Base-by-base conservation (phyloP, 352 stramenopile genomes). In the Blastocystis sp. region DNA sequence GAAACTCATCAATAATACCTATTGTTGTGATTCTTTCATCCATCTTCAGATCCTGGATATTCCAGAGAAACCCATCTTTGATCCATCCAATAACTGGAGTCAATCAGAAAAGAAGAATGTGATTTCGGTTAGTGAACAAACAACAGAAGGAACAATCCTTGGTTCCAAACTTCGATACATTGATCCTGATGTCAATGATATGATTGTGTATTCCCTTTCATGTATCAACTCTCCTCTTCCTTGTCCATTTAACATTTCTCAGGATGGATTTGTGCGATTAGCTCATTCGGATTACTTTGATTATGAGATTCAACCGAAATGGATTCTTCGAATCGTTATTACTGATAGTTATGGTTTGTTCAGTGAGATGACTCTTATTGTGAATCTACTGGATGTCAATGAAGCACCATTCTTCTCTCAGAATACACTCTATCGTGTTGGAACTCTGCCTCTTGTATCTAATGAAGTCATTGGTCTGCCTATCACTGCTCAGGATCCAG, bases 21-120 rank as follows among this genome's bases (percentile, higher is more conserved):
- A 56, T 29, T 11, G 4, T 21, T 75, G 63, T 52, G n/a, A 75
- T 35, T 29, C 63, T 4, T 24, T n/a, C 7, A 29, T 75, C 32
- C 4, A n/a, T 75, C 12, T 75, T 54, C 16, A 29, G 16, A 54
- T 75, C 52, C 63, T 49, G n/a, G 63, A 75, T 52, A 46, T 75
- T 19, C 29, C 29, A 35, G 63, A 75, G 39, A 51, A 21, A 75
- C 63, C 63, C 12, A 12, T 43, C 7, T 54, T 75, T 75, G 19
- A 56, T 4, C n/a, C 49, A 12, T 32, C 29, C 29, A 21, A 75
- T 5, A 42, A 75, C 63, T 75, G 59, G 59, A 69, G 59, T 43
- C 27, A 39, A 14, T 35, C 24, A 21, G 42, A 46, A 5, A 21
- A 1, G 21, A 24, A n/a, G 1, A 16, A 32, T n/a, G 39, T 75